Conservation (phyloP, 2,329 filamentous ascomycete species). For the Malbranchea zuffiana region DNA sequence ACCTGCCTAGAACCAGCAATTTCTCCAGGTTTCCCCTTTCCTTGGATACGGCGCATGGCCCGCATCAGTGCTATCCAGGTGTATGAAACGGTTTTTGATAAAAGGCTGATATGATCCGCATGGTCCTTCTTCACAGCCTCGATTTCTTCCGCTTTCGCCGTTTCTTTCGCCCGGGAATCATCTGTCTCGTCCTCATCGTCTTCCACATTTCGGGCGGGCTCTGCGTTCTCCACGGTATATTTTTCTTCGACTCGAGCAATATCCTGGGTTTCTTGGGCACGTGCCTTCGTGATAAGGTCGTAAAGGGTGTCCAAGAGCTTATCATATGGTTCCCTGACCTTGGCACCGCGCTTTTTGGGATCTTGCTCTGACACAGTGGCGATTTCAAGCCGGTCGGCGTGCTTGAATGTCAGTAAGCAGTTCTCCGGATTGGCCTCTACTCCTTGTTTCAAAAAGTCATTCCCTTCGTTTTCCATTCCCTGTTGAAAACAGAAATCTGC, state of each 20-base stretch:
- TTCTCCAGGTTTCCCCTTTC: conserved; percentile 61
- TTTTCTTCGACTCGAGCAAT: conserved; percentile 45
- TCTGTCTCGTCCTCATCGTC: conserved; percentile 41
- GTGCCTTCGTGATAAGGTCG: conserved; percentile 62
- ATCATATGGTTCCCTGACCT: conserved; percentile 74
- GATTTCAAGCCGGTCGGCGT: conserved; percentile 75
- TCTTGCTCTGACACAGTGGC: conserved; percentile 67
- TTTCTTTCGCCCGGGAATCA: conserved; percentile 40
- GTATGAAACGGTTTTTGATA: conserved; percentile 79
- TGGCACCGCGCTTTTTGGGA: conserved; percentile 50
- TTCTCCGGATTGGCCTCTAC: conserved; percentile 88
- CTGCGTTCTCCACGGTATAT: conserved; percentile 36
- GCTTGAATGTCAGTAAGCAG: conserved; percentile 77
- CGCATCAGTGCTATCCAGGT: conserved; percentile 93
- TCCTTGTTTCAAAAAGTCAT: conserved; percentile 69
- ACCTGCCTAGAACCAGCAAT: conserved; percentile 68
- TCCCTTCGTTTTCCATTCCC: conserved; percentile 57
- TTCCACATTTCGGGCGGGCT: conserved; percentile 30
- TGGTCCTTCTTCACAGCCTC: conserved; percentile 54
- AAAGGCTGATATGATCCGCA: conserved; percentile 58
- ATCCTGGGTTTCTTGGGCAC: conserved; percentile 53
- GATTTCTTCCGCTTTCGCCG: conserved; percentile 44
- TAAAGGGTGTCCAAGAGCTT: conserved; percentile 80
- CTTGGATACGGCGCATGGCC: conserved; percentile 87
- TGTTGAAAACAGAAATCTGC: conserved; percentile 86